Evolutionary conservation across 2,329 filamentous ascomycete genomes (phyloP).

Genomic region (Cladosporium phlei): DNA sequence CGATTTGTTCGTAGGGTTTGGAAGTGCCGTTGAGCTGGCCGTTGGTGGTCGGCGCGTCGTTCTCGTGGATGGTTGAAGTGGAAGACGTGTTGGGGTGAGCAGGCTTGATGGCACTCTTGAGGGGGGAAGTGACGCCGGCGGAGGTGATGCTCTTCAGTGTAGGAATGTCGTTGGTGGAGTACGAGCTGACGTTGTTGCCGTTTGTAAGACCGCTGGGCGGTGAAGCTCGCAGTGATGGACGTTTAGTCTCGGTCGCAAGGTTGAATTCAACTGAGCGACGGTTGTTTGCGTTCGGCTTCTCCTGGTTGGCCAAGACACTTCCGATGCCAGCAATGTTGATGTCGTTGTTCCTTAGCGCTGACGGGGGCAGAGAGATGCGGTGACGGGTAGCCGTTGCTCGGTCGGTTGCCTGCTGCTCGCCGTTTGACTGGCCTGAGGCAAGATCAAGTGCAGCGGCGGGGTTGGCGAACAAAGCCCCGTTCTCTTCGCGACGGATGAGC

Average conservation of each 20-base stretch:
- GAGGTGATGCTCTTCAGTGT: conserved; percentile 67
- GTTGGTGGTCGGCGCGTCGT: conserved; percentile 60
- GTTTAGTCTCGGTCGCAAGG: conserved; percentile 41
- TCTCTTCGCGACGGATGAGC: conserved; percentile 61
- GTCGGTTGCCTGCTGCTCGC: conserved; percentile 58
- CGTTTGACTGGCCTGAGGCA: conserved; percentile 62
- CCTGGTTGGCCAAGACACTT: conserved; percentile 37
- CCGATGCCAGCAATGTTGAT: conserved; percentile 34
- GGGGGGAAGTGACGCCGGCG: conserved; percentile 22
- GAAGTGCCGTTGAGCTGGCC: conserved; percentile 59
- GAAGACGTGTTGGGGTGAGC: conserved; percentile 41
- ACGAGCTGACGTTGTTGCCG: conserved; percentile 70
- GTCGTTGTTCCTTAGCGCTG: conserved; percentile 29
- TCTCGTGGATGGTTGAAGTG: conserved; percentile 57
- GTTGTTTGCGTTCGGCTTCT: conserved; percentile 37
- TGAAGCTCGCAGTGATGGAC: conserved; percentile 50
- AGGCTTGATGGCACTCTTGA: conserved; percentile 20
- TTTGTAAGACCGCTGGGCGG: conserved; percentile 54
- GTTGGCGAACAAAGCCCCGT: conserved; percentile 69
- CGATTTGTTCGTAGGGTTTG: background rate
- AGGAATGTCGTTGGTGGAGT: conserved; percentile 83
- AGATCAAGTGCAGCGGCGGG: conserved; percentile 72
- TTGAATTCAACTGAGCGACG: conserved; percentile 47
- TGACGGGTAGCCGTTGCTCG: conserved; percentile 47
- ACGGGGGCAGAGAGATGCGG: conserved; percentile 37